Conservation (phyloP, 257 asterid genomes). For the Solanum ahanhuiri region DNA sequence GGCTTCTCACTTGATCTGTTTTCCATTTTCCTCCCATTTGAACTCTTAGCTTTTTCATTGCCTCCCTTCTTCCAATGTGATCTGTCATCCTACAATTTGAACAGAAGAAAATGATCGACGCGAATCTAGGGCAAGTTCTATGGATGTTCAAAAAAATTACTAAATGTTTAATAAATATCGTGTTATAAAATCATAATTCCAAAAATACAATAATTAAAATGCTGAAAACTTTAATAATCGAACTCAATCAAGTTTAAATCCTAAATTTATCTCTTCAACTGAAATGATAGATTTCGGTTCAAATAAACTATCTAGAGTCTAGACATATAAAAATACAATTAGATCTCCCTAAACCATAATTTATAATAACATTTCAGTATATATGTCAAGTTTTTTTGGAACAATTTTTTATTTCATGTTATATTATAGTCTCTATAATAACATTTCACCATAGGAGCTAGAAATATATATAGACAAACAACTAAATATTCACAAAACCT, state of each 20-base stretch:
- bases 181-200: too few species aligned
- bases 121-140: not conserved
- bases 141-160: not conserved
- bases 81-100: conserved; percentile 22
- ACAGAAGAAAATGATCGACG: not conserved
- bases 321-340: not conserved
- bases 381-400: not conserved
- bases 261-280: accelerated
- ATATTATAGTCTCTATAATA: too few species aligned
- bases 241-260: not conserved
- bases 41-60: conserved; percentile 2
- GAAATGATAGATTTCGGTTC: not conserved
- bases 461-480: too few species aligned
- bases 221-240: not conserved
- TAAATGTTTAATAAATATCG: not conserved
- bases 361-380: not conserved
- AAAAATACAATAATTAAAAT: not conserved
- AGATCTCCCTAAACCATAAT: not conserved
- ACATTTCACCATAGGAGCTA: too few species aligned
- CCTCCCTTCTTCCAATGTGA: conserved; percentile 33
- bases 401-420: too few species aligned
- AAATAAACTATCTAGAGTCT: not conserved
- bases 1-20: not conserved
- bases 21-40: conserved; percentile 10
- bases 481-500: not conserved